Base-by-base conservation (phyloP, 2,329 filamentous ascomycete genomes). In the Penicillium capsulatum region DNA sequence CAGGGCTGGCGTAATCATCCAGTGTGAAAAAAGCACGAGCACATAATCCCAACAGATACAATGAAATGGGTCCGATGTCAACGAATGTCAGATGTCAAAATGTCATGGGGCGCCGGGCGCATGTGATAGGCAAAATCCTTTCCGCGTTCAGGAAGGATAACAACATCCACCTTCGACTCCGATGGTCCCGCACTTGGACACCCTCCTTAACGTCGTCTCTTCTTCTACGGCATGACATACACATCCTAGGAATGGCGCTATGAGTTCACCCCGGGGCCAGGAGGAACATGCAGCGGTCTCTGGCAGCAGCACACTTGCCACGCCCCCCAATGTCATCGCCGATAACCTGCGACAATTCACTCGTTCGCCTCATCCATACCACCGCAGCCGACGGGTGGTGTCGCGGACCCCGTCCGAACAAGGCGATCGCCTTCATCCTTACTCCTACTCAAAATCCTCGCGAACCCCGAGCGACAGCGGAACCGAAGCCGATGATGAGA, bases 401-500 rank as follows among this genome's bases (percentile, higher is more conserved):
- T 74, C 34, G 68, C 73, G 42, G 66, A 76, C 56, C 32, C 63
- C 53, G 45, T 61, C 48, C 41, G 47, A 60, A 51, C 42, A 60
- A 52, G 48, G 60, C 58, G 58, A 64, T 63, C 58, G 53, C 44
- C 43, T 54, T 44, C 42, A 47, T 38, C 51, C 55, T 29, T 47
- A 49, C 17, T 47, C 52, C 31, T 53, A 50, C 47, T 63, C 68
- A 42, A 74, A 71, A 48, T 74, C 77, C 36, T 79, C 77, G 3
- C 73, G 75, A 1, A 75, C 80, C 2, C 79, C 78, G 8, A 95
- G 87, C 63, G 90, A 95, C 53, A 95, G 89, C 61, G 91, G 91
- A 16, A 94, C 90, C 13, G 91, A 97, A 61, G 91, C 91, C 27
- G 91, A 96, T 57, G 91, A 97, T 68, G 91, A 97, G 64, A 85